Evolutionary conservation across 306 rosid genomes (phyloP), one percentile per base, ranked within the genome.

Genomic region (Quercus gilva): DNA sequence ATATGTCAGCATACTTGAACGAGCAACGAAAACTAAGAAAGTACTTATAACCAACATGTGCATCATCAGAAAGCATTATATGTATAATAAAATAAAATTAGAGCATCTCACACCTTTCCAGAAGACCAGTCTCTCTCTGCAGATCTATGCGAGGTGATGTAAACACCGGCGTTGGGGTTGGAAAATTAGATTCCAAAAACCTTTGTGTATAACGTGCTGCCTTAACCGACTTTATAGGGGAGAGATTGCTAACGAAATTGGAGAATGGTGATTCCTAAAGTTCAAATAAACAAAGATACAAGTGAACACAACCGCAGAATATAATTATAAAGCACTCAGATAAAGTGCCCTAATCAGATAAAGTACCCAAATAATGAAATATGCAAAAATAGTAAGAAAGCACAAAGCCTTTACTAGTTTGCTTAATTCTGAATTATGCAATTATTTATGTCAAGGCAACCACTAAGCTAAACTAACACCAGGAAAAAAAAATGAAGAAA

Each of bases 141-240:
- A 45, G 21, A 74, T 68, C 71, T 18, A 68, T 26, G 51, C 6
- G 77, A 17, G 86, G 83, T 74, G 86, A 78, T 28, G 80, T 37
- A 69, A 78, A 78, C 18, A 75, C 81, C 5, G 64, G 63, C 1
- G 75, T 43, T 1, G 74, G 77, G 17, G 68, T 78, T 2, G 83
- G 80, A 69, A 83, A 49, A 75, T 37, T 60, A 52, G 31, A 55
- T 43, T 69, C 80, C 4, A 71, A 28, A 17, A 28, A 78, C 28
- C 76, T 65, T 20, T 52, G 69, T 1, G 76, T 49, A 69, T 23
- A 73, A 67, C 43, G 13, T 0, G 1, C 35, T 4, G 29, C 23
- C n/a, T 58, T 74, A 1, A 5, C 43, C 0, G 77, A 78, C 53
- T 51, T 14, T 76, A 83, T 58, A 8, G 83, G 83, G 21, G 78